A percentile compares a stretch with the other conserved stretches of the same genome.
phyloP scores from a whole-genome alignment of 2,329 filamentous ascomycete genomes.

The Colletotrichum limetticola region DNA sequence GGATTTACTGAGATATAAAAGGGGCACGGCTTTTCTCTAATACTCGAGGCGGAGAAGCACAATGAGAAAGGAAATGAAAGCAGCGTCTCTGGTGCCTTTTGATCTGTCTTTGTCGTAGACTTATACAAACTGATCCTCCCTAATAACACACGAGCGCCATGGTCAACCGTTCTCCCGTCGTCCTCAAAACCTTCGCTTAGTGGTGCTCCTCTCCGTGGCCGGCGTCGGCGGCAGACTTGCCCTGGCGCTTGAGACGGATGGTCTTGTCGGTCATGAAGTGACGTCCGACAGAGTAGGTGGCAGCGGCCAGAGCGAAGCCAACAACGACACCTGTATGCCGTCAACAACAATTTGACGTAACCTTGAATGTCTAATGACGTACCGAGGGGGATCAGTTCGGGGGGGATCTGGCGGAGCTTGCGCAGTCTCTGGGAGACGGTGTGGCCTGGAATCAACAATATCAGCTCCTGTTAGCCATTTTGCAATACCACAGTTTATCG shows the following conservation, averaged over 20 bases:
- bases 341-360: constrained; percentile 4
- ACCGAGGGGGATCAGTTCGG: constrained; percentile 96
- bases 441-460: constrained; percentile 73
- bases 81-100: constrained; percentile 31
- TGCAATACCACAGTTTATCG: constrained; percentile 8
- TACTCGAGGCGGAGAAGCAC: constrained; percentile 12
- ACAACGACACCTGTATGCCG: constrained; percentile 79
- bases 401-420: constrained; percentile 87
- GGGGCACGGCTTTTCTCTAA: constrained; percentile 13
- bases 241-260: constrained; percentile 84
- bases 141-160: constrained; percentile 34
- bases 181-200: constrained; percentile 39
- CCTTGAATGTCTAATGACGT: constrained; percentile 51
- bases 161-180: constrained; percentile 23
- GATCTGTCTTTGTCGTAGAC: constrained; percentile 34
- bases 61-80: constrained; percentile 32
- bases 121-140: constrained; percentile 35
- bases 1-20: constrained; percentile 35
- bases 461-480: constrained; percentile 25
- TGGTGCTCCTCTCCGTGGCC: constrained; percentile 48
- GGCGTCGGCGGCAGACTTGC: constrained; percentile 48
- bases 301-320: constrained; percentile 83
- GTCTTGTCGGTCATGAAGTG: constrained; percentile 93
- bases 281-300: constrained; percentile 81
- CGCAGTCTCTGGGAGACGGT: constrained; percentile 96